Base-by-base conservation (phyloP, 495 filamentous ascomycete genomes). In the Penicillium silybi region DNA sequence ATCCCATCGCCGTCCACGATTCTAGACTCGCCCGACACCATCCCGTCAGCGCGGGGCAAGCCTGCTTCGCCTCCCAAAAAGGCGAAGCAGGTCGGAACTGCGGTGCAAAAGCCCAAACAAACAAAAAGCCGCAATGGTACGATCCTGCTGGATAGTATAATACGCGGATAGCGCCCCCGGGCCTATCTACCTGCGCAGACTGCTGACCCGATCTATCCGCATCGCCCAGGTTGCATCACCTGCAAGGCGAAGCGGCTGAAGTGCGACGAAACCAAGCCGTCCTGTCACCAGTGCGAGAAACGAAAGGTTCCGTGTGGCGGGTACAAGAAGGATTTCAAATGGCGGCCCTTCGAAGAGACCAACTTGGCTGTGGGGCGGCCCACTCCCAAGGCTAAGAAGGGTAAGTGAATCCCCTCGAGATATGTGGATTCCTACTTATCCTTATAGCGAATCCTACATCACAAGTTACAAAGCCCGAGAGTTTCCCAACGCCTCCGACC, bases 311-410 rank as follows among this genome's bases (percentile, higher is more conserved):
- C 69, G 15, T 92, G 88, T 62, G 87, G 87, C 27, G 88, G 88
- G 16, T 92, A 90, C 65, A 88, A 84, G 62, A 92, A 88, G 66
- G 85, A 88, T 60, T 89, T 89, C 71, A 91, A 90, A 78, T 91
- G 88, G 87, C 77, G 86, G 29, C 78, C 86, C 2, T 89, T 90
- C 57, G 88, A 88, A 59, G 88, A 90, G 59, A 74, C 78, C 43
- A 82, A 69, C 45, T 69, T 86, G 50, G 67, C 66, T n/a, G 72
- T 74, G 45, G 84, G 81, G 55, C 53, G 53, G 8, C 50, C 66
- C 18, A 59, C 68, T 40, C 48, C 59, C 15, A 43, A 73, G 59
- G 38, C 58, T 26, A 81, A 77, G 60, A 83, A 80, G 67, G 69
- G 81, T 81, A 66, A 27, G 63, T 26, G 35, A 25, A 32, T 32